phyloP scores from a whole-genome alignment of 2,329 filamentous ascomycete genomes.

The Ophiognomonia clavigignenti-juglandacearum region DNA sequence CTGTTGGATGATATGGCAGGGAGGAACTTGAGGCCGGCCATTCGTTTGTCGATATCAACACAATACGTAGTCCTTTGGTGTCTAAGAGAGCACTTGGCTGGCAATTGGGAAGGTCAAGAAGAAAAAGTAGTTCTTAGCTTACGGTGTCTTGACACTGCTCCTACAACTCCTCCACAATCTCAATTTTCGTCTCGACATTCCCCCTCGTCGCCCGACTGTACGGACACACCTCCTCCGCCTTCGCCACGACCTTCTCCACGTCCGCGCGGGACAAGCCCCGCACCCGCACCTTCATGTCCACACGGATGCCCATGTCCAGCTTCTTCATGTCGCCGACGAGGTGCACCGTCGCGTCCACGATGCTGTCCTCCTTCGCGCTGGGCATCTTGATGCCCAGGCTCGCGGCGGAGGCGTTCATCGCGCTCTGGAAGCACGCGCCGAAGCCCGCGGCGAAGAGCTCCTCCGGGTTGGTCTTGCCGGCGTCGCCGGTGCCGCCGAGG shows the following conservation, averaged over 20 bases:
- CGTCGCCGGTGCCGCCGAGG: slow-evolving; percentile 33
- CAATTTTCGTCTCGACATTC: slow-evolving; percentile 23
- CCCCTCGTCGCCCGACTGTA: slow-evolving; percentile 25
- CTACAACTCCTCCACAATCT: slow-evolving; percentile 15
- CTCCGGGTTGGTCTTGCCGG: slow-evolving; percentile 40
- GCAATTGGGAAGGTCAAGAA: too few relatives aligned
- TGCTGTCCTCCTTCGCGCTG: slow-evolving; percentile 27
- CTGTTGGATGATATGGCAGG: too few relatives aligned
- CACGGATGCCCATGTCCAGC: slow-evolving; percentile 38
- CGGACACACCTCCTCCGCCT: slow-evolving; percentile 24
- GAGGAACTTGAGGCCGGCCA: too few relatives aligned
- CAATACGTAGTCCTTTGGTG: too few relatives aligned
- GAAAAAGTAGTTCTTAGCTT: not conserved
- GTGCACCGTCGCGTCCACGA: slow-evolving; percentile 37
- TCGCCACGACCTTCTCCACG: slow-evolving; percentile 23
- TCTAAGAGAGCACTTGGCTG: too few relatives aligned
- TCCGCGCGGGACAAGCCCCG: slow-evolving; percentile 23
- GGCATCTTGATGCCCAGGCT: slow-evolving; percentile 37
- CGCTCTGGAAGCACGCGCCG: slow-evolving; percentile 41
- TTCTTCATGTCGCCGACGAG: slow-evolving; percentile 39
- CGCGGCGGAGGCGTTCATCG: slow-evolving; percentile 38
- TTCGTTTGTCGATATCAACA: too few relatives aligned
- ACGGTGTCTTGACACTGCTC: too few relatives aligned
- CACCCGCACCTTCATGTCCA: slow-evolving; percentile 36
- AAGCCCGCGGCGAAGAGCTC: slow-evolving; percentile 43